A percentile compares a stretch with the other conserved stretches of the same genome.
phyloP scores from a whole-genome alignment of 179 eudicot genomes.

The Silene coronaria region DNA sequence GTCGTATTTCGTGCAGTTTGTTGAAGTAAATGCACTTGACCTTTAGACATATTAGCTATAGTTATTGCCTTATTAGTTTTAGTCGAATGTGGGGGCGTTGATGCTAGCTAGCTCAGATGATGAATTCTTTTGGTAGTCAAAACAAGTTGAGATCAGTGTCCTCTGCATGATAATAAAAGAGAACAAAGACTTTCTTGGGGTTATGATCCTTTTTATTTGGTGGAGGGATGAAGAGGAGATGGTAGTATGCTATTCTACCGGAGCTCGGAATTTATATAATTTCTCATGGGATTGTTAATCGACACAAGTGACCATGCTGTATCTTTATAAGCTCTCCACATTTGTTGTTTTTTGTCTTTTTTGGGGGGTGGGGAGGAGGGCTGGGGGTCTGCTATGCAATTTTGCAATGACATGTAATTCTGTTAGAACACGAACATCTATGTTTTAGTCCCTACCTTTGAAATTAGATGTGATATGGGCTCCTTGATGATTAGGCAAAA shows the following conservation, averaged over 20 bases:
- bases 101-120: constrained; percentile 1
- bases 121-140: background rate
- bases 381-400: too few relatives aligned
- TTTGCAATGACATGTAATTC: too few relatives aligned
- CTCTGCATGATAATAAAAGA: background rate
- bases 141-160: background rate
- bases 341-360: too few relatives aligned
- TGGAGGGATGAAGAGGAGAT: background rate
- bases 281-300: background rate
- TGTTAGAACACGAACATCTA: too few relatives aligned
- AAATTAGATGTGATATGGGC: too few relatives aligned
- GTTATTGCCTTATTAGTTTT: background rate
- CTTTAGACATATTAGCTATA: background rate
- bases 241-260: too few relatives aligned
- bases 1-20: background rate
- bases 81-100: background rate
- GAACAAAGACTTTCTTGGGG: too few relatives aligned
- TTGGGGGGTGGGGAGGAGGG: too few relatives aligned
- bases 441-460: too few relatives aligned
- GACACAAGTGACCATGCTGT: background rate
- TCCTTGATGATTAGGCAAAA: too few relatives aligned
- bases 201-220: too few relatives aligned
- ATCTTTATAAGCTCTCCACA: background rate
- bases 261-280: too few relatives aligned
- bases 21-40: background rate